Percentiles rank a stretch among this genome's conserved stretches.
These are phyloP conservation scores for Colletotrichum cuscutae DNA, from an alignment of 2,329 filamentous ascomycete genomes.

Conservation along the genomic window DNA sequence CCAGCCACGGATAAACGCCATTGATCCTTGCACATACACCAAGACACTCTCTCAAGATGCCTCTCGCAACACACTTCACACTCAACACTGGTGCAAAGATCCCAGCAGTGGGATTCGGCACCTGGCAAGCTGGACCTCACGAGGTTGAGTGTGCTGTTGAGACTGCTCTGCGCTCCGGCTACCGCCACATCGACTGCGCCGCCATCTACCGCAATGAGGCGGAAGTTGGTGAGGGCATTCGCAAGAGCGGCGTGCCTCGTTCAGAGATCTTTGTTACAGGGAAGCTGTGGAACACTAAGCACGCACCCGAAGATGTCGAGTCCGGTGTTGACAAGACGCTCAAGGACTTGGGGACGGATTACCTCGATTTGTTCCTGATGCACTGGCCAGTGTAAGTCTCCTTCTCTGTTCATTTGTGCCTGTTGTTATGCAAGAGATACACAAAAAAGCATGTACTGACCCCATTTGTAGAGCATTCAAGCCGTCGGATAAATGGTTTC, in stretches of 20 bases:
- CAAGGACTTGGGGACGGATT: constrained; percentile 60
- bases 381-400: constrained; percentile 55
- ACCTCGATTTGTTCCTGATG: constrained; percentile 63
- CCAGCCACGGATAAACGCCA: neutral
- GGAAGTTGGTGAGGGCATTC: constrained; percentile 55
- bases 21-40: neutral
- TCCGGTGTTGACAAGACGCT: constrained; percentile 59
- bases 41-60: constrained; percentile 9
- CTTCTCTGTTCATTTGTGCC: too few relatives aligned
- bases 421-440: too few relatives aligned
- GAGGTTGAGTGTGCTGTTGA: constrained; percentile 60
- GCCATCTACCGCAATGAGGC: constrained; percentile 57
- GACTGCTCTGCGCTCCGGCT: constrained; percentile 55
- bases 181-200: constrained; percentile 60
- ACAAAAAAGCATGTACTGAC: constrained; percentile 38
- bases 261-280: constrained; percentile 62
- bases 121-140: constrained; percentile 43
- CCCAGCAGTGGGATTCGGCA: constrained; percentile 38
- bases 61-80: constrained; percentile 35
- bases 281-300: constrained; percentile 70
- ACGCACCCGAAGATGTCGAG: constrained; percentile 59
- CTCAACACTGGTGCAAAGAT: constrained; percentile 38
- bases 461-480: constrained; percentile 53
- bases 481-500: constrained; percentile 59
- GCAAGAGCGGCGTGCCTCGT: constrained; percentile 49